Conservation (phyloP, 768 basidiomycete genomes). For the Plicaturopsis crispa region DNA sequence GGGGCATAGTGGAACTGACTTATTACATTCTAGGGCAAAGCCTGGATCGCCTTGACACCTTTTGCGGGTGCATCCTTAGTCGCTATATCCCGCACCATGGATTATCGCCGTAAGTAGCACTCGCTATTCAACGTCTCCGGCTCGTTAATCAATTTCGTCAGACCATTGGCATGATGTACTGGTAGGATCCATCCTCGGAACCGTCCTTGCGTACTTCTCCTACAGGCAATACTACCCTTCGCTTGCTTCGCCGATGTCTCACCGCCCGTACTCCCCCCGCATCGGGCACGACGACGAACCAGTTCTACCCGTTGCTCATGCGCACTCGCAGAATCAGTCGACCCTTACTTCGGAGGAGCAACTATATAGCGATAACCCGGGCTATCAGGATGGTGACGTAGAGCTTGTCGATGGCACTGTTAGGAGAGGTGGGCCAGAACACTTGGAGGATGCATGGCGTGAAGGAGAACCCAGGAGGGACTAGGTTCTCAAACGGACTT, state of each 20-base stretch:
- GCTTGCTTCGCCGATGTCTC: slow-evolving; percentile 53
- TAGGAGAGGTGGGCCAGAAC: slow-evolving; percentile 6
- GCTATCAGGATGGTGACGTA: slow-evolving; percentile 13
- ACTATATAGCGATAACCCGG: slow-evolving; percentile 9
- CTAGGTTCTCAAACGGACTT: too few relatives aligned
- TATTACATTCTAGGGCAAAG: slow-evolving; percentile 45
- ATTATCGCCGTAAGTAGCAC: slow-evolving; percentile 65
- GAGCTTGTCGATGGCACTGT: slow-evolving; percentile 16
- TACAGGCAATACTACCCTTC: slow-evolving; percentile 83
- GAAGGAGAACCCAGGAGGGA: background rate
- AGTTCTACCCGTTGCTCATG: slow-evolving; percentile 31
- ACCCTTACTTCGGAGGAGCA: slow-evolving; percentile 7
- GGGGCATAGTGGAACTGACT: background rate
- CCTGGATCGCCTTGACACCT: slow-evolving; percentile 79
- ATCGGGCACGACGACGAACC: slow-evolving; percentile 37
- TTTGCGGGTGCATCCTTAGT: slow-evolving; percentile 71
- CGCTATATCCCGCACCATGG: slow-evolving; percentile 86
- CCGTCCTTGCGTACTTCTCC: slow-evolving; percentile 60
- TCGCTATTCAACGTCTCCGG: background rate
- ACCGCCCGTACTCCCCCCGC: slow-evolving; percentile 69
- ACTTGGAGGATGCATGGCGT: slow-evolving; percentile 2
- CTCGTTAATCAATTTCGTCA: slow-evolving; percentile 16
- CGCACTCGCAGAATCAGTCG: slow-evolving; percentile 3
- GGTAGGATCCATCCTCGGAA: slow-evolving; percentile 70
- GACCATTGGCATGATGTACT: slow-evolving; percentile 93